Evolutionary conservation across 257 asterid species (phyloP).

Genomic region (Avicennia marina): DNA sequence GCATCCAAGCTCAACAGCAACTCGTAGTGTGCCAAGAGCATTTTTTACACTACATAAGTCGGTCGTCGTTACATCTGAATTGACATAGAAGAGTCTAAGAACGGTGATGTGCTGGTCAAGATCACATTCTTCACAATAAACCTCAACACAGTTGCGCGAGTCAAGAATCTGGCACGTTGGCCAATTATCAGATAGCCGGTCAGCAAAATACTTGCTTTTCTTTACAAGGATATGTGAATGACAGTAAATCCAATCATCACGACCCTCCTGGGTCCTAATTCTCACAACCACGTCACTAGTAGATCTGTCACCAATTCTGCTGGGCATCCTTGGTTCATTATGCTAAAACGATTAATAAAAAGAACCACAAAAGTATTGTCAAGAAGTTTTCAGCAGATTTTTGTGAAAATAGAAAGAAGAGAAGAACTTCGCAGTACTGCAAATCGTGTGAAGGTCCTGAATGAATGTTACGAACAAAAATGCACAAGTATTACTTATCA

Average conservation of each 20-base stretch:
- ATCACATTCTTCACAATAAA: slow-evolving; percentile 62
- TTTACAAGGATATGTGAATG: slow-evolving; percentile 52
- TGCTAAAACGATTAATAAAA: slow-evolving; percentile 47
- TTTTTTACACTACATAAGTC: slow-evolving; percentile 59
- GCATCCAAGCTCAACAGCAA: slow-evolving; percentile 68
- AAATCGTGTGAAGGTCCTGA: not conserved
- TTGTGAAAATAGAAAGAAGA: not conserved
- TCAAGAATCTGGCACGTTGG: slow-evolving; percentile 88
- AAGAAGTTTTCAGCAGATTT: not conserved
- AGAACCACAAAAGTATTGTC: slow-evolving; percentile 7
- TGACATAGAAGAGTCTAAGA: slow-evolving; percentile 60
- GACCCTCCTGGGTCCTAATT: slow-evolving; percentile 71
- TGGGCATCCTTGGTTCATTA: slow-evolving; percentile 26
- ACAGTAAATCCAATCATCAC: slow-evolving; percentile 83
- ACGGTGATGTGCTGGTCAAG: slow-evolving; percentile 57
- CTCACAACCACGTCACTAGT: slow-evolving; percentile 86
- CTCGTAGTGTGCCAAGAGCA: slow-evolving; percentile 65
- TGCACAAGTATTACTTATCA: not conserved
- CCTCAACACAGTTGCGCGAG: slow-evolving; percentile 85
- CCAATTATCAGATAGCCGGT: slow-evolving; percentile 72
- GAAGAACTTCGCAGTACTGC: too few relatives aligned
- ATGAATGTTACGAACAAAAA: not conserved
- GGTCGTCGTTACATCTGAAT: slow-evolving; percentile 26
- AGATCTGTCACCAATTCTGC: slow-evolving; percentile 65
- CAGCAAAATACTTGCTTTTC: slow-evolving; percentile 73